Evolutionary conservation across 495 filamentous ascomycete species (phyloP).

Genomic region (Friedmanniomyces endolithicus): DNA sequence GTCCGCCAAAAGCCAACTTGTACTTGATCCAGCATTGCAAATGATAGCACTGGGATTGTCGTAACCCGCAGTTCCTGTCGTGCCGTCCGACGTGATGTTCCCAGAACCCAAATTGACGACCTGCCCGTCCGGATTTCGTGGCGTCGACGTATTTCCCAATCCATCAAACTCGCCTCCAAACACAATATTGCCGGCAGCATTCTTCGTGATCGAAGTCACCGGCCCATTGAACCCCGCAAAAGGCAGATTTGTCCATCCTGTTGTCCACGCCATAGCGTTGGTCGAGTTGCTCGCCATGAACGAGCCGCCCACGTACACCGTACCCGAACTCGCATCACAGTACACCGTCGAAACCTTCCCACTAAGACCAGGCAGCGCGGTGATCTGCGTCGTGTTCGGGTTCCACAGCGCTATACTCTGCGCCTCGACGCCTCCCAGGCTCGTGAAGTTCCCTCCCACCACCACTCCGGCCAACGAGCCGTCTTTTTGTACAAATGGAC

Average conservation of each 20-base stretch:
- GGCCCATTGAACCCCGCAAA: constrained; percentile 94
- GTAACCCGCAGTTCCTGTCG: constrained; percentile 50
- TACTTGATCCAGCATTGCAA: constrained; percentile 63
- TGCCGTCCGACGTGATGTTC: constrained; percentile 52
- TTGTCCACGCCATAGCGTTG: constrained; percentile 77
- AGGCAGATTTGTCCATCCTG: constrained; percentile 71
- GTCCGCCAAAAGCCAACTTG: constrained; percentile 77
- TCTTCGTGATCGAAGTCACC: constrained; percentile 72
- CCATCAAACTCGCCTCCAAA: constrained; percentile 90
- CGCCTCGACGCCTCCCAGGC: constrained; percentile 60
- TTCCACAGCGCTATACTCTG: constrained; percentile 72
- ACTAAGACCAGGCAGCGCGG: constrained; percentile 60
- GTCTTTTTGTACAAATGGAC: constrained; percentile 57
- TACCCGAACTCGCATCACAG: constrained; percentile 71
- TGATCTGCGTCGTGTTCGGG: constrained; percentile 51
- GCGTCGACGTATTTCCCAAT: constrained; percentile 63
- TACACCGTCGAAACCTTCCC: constrained; percentile 69
- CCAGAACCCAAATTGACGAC: constrained; percentile 73
- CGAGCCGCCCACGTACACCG: constrained; percentile 81
- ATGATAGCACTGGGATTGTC: constrained; percentile 71
- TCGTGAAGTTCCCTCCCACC: constrained; percentile 94
- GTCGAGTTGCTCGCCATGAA: constrained; percentile 68
- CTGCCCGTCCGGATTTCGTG: constrained; percentile 51
- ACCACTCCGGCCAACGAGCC: constrained; percentile 62
- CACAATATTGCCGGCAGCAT: constrained; percentile 66